phyloP scores from a whole-genome alignment of 2,329 filamentous ascomycete genomes.

The Penicillium sumatraense region DNA sequence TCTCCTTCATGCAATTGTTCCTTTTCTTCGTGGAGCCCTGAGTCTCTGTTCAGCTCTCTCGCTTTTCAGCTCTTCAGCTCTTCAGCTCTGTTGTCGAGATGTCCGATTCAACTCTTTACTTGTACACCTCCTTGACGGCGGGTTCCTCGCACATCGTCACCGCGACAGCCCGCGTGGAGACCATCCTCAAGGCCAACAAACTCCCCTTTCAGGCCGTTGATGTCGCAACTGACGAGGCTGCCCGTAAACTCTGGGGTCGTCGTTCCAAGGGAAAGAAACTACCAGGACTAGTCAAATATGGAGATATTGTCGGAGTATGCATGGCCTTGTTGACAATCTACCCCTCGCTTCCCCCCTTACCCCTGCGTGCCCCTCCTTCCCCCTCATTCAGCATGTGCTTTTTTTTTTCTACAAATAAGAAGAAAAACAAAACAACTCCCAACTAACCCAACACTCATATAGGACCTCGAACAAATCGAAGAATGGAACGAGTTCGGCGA shows the following conservation, averaged over 20 bases:
- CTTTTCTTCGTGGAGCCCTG: background rate
- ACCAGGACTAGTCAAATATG: slow-evolving; percentile 85
- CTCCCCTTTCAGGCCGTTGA: slow-evolving; percentile 93
- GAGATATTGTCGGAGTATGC: slow-evolving; percentile 81
- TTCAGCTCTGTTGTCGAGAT: slow-evolving; percentile 22
- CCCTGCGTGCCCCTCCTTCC: background rate
- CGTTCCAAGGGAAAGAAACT: slow-evolving; percentile 85
- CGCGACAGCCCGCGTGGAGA: slow-evolving; percentile 92
- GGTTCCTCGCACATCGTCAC: slow-evolving; percentile 96
- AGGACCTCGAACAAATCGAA: slow-evolving; percentile 94
- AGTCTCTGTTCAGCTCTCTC: background rate
- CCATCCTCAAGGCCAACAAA: slow-evolving; percentile 91
- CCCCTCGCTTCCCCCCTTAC: background rate
- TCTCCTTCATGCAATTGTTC: background rate
- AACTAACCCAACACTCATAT: slow-evolving; percentile 7
- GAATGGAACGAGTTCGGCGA: slow-evolving; percentile 99
- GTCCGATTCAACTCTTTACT: slow-evolving; percentile 72
- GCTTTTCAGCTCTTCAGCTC: background rate
- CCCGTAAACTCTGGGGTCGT: slow-evolving; percentile 85
- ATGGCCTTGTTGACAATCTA: background rate
- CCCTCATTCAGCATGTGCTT: background rate
- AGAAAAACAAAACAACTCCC: background rate
- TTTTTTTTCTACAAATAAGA: background rate
- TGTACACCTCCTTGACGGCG: slow-evolving; percentile 94
- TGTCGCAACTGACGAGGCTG: slow-evolving; percentile 85